Evolutionary conservation across 179 eudicot genomes (phyloP).

Genomic region (Gypsophila paniculata): DNA sequence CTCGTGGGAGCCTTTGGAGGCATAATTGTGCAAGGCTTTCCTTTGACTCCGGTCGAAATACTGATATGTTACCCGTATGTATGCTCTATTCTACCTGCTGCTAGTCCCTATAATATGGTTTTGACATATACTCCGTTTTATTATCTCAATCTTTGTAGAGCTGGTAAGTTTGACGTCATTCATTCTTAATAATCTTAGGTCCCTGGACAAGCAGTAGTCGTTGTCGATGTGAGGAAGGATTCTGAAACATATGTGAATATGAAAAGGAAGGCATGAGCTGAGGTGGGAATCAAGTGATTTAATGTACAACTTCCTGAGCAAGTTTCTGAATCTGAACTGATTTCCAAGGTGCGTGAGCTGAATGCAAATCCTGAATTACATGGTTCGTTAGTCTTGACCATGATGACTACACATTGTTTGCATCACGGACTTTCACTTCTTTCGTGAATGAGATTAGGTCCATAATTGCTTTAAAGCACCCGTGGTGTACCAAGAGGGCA

Average conservation of each 20-base stretch:
- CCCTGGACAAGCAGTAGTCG: constrained; percentile 89
- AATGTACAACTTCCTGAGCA: constrained; percentile 69
- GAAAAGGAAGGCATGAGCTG: constrained; percentile 95
- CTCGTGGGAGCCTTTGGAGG: background rate
- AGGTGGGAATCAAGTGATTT: constrained; percentile 77
- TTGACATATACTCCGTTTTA: background rate
- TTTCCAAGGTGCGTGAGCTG: constrained; percentile 69
- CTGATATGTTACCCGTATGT: too few relatives aligned
- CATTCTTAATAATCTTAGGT: constrained; percentile 38
- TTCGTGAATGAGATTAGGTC: too few relatives aligned
- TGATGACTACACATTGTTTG: too few relatives aligned
- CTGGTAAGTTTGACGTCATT: background rate
- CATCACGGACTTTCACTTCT: too few relatives aligned
- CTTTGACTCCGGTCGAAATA: too few relatives aligned
- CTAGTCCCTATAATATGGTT: background rate
- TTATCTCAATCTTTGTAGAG: background rate
- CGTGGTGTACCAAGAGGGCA: background rate
- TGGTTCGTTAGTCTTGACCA: constrained; percentile 45
- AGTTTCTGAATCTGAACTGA: constrained; percentile 66
- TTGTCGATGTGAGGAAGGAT: constrained; percentile 77
- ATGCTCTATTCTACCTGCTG: background rate
- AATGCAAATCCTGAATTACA: constrained; percentile 81
- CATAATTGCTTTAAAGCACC: background rate
- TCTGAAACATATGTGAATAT: constrained; percentile 80
- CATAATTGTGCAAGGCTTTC: too few relatives aligned